Conservation (phyloP, 202 grass and related monocot genomes). For the Zizania palustris region DNA sequence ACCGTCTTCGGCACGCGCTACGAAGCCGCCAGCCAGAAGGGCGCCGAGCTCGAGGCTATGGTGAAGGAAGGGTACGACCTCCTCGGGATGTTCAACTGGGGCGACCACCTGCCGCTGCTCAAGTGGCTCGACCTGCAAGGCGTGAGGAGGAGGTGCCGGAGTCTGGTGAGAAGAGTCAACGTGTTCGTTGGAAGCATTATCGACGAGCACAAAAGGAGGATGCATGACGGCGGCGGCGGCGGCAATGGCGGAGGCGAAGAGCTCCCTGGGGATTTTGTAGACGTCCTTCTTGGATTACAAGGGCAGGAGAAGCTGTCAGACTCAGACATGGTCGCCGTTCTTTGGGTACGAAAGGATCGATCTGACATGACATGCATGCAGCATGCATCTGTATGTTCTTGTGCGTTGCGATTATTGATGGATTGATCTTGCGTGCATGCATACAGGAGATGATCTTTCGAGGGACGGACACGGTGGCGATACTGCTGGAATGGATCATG, state of each 20-base stretch:
- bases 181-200: constrained; percentile 53
- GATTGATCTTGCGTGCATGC: neutral
- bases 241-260: neutral
- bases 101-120: constrained; percentile 56
- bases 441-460: constrained; percentile 74
- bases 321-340: constrained; percentile 63
- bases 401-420: neutral
- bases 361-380: neutral
- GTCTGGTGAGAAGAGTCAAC: constrained; percentile 48
- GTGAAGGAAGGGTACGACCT: constrained; percentile 65
- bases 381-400: no score
- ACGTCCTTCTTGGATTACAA: constrained; percentile 57
- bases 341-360: constrained; percentile 52
- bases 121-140: constrained; percentile 62
- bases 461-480: constrained; percentile 65
- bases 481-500: constrained; percentile 70
- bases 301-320: constrained; percentile 59
- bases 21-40: constrained; percentile 44
- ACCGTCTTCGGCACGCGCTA: constrained; percentile 56
- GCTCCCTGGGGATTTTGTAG: constrained; percentile 46
- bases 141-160: constrained; percentile 54
- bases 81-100: constrained; percentile 69
- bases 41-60: constrained; percentile 48
- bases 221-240: neutral
- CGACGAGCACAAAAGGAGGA: constrained; percentile 47